Percentiles rank a stretch among this genome's conserved stretches.
phyloP scores from a whole-genome alignment of 2,329 filamentous ascomycete genomes.

The Hymenoscyphus scutula region DNA sequence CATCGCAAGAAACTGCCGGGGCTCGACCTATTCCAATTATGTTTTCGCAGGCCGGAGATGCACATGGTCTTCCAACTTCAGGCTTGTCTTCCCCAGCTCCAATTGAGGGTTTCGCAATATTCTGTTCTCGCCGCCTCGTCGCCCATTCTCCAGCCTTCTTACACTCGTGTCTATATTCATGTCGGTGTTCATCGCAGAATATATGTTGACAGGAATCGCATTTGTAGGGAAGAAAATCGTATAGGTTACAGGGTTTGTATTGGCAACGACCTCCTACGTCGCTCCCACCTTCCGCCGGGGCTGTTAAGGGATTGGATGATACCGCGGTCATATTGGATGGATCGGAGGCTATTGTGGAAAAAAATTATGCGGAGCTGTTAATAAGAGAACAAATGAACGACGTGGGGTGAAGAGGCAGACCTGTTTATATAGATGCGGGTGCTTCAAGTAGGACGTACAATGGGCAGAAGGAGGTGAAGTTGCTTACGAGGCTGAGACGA shows the following conservation, averaged over 20 bases:
- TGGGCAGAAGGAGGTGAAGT: constrained; percentile 24
- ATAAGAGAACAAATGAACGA: background rate
- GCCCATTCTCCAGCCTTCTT: constrained; percentile 61
- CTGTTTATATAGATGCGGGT: background rate
- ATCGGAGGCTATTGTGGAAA: constrained; percentile 12
- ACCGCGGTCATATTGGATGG: constrained; percentile 51
- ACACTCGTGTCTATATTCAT: constrained; percentile 76
- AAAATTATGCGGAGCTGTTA: constrained; percentile 5
- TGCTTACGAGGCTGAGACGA: constrained; percentile 28
- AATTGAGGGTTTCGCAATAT: constrained; percentile 52
- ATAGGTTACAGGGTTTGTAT: constrained; percentile 84
- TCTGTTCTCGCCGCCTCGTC: constrained; percentile 52
- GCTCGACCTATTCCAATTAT: constrained; percentile 65
- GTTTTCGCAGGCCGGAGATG: constrained; percentile 64
- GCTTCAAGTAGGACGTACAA: background rate
- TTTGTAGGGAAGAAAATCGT: constrained; percentile 93
- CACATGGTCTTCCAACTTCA: constrained; percentile 66
- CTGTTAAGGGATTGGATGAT: too few species aligned
- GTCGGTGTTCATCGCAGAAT: constrained; percentile 92
- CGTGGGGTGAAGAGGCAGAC: background rate
- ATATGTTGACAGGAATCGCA: constrained; percentile 85
- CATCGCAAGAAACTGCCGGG: constrained; percentile 68
- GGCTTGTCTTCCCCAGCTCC: constrained; percentile 53
- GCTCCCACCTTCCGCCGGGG: constrained; percentile 69
- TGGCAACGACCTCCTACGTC: constrained; percentile 94